These are phyloP conservation scores for Tympanopsis confertula DNA, from an alignment of 2,329 filamentous ascomycete genomes.

Conservation along the genomic window DNA sequence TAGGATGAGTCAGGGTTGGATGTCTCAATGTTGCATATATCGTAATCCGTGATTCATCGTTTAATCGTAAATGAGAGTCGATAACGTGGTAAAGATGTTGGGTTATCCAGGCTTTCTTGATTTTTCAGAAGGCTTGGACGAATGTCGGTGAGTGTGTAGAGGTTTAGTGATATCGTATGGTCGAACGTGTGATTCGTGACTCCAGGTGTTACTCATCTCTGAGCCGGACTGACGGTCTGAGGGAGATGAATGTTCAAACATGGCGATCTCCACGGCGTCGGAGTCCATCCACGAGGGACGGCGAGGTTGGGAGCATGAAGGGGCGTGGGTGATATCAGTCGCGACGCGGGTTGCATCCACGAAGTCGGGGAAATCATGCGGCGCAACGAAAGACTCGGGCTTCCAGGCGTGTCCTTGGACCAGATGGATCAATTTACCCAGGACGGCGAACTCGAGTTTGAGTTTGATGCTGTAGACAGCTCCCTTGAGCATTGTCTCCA, in stretches of 20 bases:
- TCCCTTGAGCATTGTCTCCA: slow-evolving; percentile 1
- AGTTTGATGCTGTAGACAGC: slow-evolving; percentile 1
- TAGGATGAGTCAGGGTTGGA: no score
- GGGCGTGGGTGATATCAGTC: slow-evolving; percentile 24
- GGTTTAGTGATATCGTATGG: no score
- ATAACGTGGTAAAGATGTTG: no score
- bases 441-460: neutral
- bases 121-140: no score
- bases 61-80: no score
- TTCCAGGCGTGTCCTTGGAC: slow-evolving; percentile 18
- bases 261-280: slow-evolving; percentile 21
- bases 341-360: slow-evolving; percentile 28
- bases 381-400: slow-evolving; percentile 13
- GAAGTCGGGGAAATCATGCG: slow-evolving; percentile 26
- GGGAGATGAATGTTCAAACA: slow-evolving; percentile 18
- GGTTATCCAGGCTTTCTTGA: no score
- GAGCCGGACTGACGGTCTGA: no score
- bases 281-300: slow-evolving; percentile 17
- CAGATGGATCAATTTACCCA: slow-evolving; percentile 25
- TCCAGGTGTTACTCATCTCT: no score
- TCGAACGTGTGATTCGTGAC: no score
- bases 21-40: no score
- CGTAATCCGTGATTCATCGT: no score
- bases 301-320: slow-evolving; percentile 6
- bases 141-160: no score